Evolutionary conservation across 1,139 yeast genomes (phyloP).

Genomic region (Lodderomyces parapsilosis): DNA sequence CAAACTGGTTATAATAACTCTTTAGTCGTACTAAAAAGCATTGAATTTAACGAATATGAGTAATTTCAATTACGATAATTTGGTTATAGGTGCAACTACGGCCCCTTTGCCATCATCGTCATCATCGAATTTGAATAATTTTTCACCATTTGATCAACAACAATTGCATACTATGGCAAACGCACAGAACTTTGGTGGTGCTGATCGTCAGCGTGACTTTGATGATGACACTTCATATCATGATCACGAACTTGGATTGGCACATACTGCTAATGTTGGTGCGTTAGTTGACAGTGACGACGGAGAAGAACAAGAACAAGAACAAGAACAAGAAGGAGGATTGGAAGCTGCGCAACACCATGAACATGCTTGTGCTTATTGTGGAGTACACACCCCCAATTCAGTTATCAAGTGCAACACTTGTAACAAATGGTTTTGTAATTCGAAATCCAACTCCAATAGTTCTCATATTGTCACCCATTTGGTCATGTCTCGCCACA

Average conservation of each 20-base stretch:
- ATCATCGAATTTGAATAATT: neutral
- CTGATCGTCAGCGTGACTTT: too few relatives aligned
- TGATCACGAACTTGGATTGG: neutral
- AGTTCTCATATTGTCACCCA: constrained; percentile 89
- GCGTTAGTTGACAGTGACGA: neutral
- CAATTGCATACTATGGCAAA: neutral
- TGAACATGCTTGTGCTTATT: constrained; percentile 62
- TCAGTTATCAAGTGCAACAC: constrained; percentile 74
- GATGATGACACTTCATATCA: constrained; percentile 3
- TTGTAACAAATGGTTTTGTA: constrained; percentile 91
- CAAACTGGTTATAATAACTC: neutral
- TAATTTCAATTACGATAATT: neutral
- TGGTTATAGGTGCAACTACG: neutral
- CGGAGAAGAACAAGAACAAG: constrained; percentile 7
- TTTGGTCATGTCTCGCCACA: constrained; percentile 78
- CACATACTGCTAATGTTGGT: constrained; percentile 1
- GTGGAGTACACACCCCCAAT: constrained; percentile 68
- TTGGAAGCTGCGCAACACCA: constrained; percentile 4
- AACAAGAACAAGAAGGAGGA: constrained; percentile 8
- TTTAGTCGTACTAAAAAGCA: too few relatives aligned
- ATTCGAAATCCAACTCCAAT: constrained; percentile 58
- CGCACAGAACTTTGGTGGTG: neutral
- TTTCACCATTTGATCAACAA: neutral
- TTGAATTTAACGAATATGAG: neutral
- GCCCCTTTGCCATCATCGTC: constrained; percentile 1